Evolutionary conservation across 139 green algal species (phyloP).

Genomic region (Chlorella ohadii): DNA sequence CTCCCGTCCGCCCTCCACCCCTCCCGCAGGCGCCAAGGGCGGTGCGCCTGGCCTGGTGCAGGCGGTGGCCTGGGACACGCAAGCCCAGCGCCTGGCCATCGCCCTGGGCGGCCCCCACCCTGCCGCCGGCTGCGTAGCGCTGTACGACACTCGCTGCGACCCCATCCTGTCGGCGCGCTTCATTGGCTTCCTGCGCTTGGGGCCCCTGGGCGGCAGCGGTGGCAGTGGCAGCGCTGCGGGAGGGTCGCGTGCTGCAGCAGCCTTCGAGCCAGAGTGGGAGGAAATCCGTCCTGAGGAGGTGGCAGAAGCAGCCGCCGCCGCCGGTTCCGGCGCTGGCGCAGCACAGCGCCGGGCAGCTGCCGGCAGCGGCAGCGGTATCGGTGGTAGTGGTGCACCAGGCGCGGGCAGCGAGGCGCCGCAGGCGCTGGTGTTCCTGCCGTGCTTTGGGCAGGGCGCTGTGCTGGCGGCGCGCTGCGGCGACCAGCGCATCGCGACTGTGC

Average conservation of each 20-base stretch:
- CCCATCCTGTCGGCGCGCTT: slow-evolving; percentile 40
- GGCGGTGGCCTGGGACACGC: slow-evolving; percentile 33
- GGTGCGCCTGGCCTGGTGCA: neutral
- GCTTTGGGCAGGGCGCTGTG: slow-evolving; percentile 32
- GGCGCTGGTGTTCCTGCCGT: slow-evolving; percentile 18
- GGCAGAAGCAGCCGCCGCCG: slow-evolving; percentile 4
- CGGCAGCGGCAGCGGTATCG: too few species aligned
- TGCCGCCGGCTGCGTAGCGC: slow-evolving; percentile 17
- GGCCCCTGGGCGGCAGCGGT: neutral
- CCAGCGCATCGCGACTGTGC: neutral
- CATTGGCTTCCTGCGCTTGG: slow-evolving; percentile 32
- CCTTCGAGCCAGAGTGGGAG: slow-evolving; percentile 6
- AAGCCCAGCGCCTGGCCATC: slow-evolving; percentile 34
- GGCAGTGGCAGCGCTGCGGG: neutral
- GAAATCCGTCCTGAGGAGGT: slow-evolving; percentile 30
- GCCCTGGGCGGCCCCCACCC: slow-evolving; percentile 35
- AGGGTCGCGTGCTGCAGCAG: neutral
- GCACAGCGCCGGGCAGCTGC: neutral
- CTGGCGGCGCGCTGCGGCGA: slow-evolving; percentile 3
- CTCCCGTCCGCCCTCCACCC: too few species aligned
- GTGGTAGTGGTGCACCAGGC: too few species aligned
- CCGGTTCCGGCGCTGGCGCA: neutral
- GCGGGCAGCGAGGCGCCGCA: neutral
- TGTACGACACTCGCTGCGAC: slow-evolving; percentile 44
- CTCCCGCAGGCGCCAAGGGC: neutral